Conservation (phyloP, 2,329 filamentous ascomycete genomes). For the Aspergillus aculeatus region DNA sequence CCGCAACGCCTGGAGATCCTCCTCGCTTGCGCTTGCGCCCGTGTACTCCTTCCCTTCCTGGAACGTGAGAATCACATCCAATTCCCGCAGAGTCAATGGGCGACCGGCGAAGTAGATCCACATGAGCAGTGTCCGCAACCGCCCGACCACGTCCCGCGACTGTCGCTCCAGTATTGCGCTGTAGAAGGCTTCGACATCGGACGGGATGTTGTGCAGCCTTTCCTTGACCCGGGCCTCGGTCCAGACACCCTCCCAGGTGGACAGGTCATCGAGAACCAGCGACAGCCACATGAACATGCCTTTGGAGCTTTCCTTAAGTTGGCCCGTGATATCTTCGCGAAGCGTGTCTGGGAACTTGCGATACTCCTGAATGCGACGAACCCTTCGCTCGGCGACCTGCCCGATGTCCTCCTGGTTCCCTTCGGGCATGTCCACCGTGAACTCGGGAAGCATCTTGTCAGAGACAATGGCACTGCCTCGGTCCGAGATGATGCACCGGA, state of each 20-base stretch:
- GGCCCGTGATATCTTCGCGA: not conserved
- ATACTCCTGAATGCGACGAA: not conserved
- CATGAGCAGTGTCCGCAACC: not conserved
- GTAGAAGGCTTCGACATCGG: conserved; percentile 2
- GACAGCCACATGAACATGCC: conserved; percentile 9
- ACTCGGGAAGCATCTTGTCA: not conserved
- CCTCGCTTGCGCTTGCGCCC: not conserved
- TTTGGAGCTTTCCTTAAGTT: not conserved
- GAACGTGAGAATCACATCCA: not conserved
- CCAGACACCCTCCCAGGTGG: not conserved
- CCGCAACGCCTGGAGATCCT: not conserved
- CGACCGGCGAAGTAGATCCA: not conserved
- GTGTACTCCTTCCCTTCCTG: not conserved
- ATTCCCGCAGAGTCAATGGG: not conserved
- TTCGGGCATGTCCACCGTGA: not conserved
- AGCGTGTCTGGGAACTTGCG: not conserved
- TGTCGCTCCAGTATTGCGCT: not conserved
- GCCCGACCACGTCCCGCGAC: not conserved
- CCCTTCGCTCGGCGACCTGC: not conserved
- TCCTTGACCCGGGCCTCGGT: not conserved
- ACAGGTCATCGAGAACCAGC: not conserved
- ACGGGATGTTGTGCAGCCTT: conserved; percentile 1
- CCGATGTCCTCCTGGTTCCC: not conserved
- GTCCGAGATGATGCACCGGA: not conserved
- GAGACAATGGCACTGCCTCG: not conserved